These are phyloP conservation scores for Wolfiporia cocos DNA, from an alignment of 1,284 basidiomycete species.

Conservation along the genomic window DNA sequence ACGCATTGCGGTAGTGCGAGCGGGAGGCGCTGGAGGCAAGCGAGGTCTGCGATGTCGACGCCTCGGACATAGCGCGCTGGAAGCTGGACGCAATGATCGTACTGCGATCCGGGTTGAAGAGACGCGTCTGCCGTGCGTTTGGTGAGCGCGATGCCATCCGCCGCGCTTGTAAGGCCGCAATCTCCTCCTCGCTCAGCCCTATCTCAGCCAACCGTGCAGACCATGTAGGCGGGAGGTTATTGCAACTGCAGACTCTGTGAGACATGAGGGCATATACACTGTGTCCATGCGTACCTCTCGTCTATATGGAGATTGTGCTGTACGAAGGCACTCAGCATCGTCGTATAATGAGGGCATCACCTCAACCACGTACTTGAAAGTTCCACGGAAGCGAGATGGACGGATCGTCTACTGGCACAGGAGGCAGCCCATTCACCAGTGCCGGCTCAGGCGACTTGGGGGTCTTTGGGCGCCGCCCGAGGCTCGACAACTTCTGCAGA, in stretches of 20 bases:
- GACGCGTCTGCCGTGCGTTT: constrained; percentile 20
- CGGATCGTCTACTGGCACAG: constrained; percentile 45
- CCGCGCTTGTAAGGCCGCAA: constrained; percentile 50
- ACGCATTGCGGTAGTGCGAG: constrained; percentile 15
- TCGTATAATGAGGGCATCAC: too few relatives aligned
- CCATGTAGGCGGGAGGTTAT: constrained; percentile 72
- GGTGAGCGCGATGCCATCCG: constrained; percentile 35
- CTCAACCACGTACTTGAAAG: constrained; percentile 57
- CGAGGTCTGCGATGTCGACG: constrained; percentile 18
- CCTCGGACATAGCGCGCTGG: constrained; percentile 14
- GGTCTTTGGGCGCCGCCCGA: constrained; percentile 32
- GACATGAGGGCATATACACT: background rate
- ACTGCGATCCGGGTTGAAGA: constrained; percentile 13
- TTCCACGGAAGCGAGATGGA: constrained; percentile 68
- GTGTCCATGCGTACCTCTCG: constrained; percentile 45
- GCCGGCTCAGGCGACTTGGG: constrained; percentile 28
- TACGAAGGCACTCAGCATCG: too few relatives aligned
- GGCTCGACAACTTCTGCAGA: constrained; percentile 40
- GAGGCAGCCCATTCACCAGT: constrained; percentile 18
- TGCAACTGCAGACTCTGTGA: constrained; percentile 35
- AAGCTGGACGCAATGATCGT: constrained; percentile 12
- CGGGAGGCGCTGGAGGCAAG: constrained; percentile 14
- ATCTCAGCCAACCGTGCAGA: constrained; percentile 48
- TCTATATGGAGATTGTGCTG: constrained; percentile 79
- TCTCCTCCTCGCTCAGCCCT: constrained; percentile 64